phyloP scores from a whole-genome alignment of 306 rosid genomes.

The Trifolium subterraneum region DNA sequence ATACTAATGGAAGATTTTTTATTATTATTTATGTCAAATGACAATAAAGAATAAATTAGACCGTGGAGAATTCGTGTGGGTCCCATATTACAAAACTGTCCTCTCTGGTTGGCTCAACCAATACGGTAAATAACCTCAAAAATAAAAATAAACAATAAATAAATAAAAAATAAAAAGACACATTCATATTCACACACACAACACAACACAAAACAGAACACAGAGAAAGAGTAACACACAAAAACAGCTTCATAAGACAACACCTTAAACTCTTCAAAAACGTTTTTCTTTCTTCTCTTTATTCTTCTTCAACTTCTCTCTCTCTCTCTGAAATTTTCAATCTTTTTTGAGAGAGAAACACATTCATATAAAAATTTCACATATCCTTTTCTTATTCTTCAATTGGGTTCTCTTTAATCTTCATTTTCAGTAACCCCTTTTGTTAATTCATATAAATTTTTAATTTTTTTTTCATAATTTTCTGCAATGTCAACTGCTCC shows the following conservation, averaged over 20 bases:
- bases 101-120: conserved; percentile 41
- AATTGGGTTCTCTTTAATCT: conserved; percentile 4
- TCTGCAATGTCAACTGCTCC: conserved; percentile 63
- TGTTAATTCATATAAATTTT: background rate
- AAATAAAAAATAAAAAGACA: background rate
- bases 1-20: too few relatives aligned
- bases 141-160: background rate
- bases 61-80: conserved; percentile 64
- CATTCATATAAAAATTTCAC: background rate
- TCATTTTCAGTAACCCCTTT: background rate
- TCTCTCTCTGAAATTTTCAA: conserved; percentile 16
- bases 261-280: conserved; percentile 36
- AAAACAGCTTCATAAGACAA: conserved; percentile 35
- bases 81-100: conserved; percentile 48
- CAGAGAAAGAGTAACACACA: background rate
- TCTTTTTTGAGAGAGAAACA: conserved; percentile 42
- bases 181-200: background rate
- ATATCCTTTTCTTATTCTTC: conserved; percentile 9
- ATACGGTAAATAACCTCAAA: background rate
- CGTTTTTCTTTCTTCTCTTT: background rate
- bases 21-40: background rate
- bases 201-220: background rate
- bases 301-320: background rate
- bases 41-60: background rate
- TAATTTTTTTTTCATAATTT: background rate